A percentile compares a stretch with the other conserved stretches of the same genome.
phyloP scores from a whole-genome alignment of 495 filamentous ascomycete species.

The Niebla homalea region DNA sequence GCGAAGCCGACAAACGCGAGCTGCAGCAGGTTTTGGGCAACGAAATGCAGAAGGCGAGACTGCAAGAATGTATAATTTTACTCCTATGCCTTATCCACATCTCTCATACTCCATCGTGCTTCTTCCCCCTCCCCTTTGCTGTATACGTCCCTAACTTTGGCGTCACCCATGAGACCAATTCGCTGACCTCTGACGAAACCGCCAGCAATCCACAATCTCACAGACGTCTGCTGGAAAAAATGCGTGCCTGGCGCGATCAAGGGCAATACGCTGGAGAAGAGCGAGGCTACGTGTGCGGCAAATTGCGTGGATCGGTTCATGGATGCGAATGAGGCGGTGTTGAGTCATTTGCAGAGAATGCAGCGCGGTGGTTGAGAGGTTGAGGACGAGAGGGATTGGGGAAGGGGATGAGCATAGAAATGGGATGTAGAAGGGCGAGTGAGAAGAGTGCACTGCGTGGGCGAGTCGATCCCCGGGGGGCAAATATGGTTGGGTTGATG shows the following conservation, averaged over 20 bases:
- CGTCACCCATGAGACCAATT: background rate
- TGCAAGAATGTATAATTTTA: slow-evolving; percentile 52
- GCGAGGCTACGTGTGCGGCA: slow-evolving; percentile 66
- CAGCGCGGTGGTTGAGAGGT: slow-evolving; percentile 4
- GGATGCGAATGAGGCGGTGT: slow-evolving; percentile 67
- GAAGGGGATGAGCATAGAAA: background rate
- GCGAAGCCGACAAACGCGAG: slow-evolving; percentile 71
- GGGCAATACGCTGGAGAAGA: slow-evolving; percentile 50
- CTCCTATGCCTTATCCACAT: background rate
- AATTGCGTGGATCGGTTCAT: slow-evolving; percentile 92
- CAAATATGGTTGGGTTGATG: no score
- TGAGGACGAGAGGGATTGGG: background rate
- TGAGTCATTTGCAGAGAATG: slow-evolving; percentile 65
- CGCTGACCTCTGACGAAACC: background rate
- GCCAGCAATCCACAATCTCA: slow-evolving; percentile 66
- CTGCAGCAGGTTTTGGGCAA: slow-evolving; percentile 67
- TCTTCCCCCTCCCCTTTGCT: background rate
- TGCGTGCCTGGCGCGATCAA: slow-evolving; percentile 61
- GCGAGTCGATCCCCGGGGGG: no score
- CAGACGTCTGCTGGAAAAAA: slow-evolving; percentile 86
- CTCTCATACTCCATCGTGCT: slow-evolving; percentile 7
- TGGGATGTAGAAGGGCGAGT: no score
- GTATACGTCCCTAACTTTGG: slow-evolving; percentile 1
- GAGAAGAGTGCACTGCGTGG: no score
- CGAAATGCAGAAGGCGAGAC: slow-evolving; percentile 65